Evolutionary conservation across 345 rosid genomes (phyloP).

Genomic region (Pelargonium nanum): DNA sequence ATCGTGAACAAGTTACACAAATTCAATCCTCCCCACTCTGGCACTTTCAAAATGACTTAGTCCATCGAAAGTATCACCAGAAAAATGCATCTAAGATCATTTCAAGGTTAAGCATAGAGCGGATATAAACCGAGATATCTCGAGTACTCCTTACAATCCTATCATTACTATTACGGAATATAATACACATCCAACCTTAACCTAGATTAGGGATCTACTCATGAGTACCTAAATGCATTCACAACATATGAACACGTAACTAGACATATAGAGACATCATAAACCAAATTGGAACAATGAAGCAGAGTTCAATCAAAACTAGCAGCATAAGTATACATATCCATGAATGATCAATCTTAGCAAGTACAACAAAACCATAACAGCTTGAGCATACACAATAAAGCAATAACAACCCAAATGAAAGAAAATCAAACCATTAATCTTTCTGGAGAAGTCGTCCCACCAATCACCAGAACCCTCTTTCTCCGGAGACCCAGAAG

Average conservation of each 20-base stretch:
- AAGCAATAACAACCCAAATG: constrained; percentile 12
- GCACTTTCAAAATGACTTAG: neutral
- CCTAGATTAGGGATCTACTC: neutral
- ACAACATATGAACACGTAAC: neutral
- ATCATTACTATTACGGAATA: neutral
- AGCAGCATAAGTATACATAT: too few relatives aligned
- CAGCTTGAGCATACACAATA: neutral
- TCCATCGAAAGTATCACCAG: neutral
- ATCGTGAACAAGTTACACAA: neutral
- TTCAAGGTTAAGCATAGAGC: too few relatives aligned
- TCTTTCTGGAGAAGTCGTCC: constrained; percentile 31
- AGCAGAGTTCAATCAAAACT: constrained; percentile 1
- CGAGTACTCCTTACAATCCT: neutral
- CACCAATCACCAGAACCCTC: constrained; percentile 35
- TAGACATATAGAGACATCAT: neutral
- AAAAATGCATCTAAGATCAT: neutral
- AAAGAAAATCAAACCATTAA: constrained; percentile 25
- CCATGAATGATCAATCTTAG: constrained; percentile 12
- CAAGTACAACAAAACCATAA: constrained; percentile 3
- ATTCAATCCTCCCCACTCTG: neutral
- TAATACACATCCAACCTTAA: neutral
- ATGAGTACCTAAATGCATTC: neutral
- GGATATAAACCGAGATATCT: too few relatives aligned
- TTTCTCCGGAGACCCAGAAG: constrained; percentile 29
- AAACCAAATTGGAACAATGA: neutral